Conservation (phyloP, 805 yeast genomes). For the Candida chauliodis region DNA sequence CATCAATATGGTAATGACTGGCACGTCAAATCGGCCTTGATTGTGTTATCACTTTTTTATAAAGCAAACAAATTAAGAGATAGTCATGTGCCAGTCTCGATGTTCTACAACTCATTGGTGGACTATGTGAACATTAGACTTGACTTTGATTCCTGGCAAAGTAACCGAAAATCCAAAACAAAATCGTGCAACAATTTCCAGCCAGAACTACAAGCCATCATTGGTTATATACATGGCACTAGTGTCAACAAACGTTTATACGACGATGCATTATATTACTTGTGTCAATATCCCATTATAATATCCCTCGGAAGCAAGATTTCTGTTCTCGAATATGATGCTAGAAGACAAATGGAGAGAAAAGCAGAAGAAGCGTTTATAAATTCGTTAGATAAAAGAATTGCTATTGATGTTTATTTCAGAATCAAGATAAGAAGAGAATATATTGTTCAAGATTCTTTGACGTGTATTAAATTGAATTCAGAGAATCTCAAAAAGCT, state of each 20-base stretch:
- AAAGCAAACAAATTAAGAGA: conserved; percentile 45
- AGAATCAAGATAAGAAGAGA: conserved; percentile 66
- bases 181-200: conserved; percentile 2
- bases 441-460: conserved; percentile 69
- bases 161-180: conserved; percentile 22
- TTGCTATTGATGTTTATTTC: conserved; percentile 64
- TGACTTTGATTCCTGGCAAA: conserved; percentile 86
- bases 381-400: conserved; percentile 60
- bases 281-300: conserved; percentile 83
- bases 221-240: conserved; percentile 48
- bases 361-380: conserved; percentile 89
- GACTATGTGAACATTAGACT: conserved; percentile 73
- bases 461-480: conserved; percentile 55
- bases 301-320: conserved; percentile 81
- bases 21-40: conserved; percentile 70
- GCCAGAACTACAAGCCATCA: conserved; percentile 38
- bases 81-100: conserved; percentile 28
- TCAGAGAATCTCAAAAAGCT: conserved; percentile 66
- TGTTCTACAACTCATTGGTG: conserved; percentile 74
- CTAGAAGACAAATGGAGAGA: conserved; percentile 74
- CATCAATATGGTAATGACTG: conserved; percentile 75
- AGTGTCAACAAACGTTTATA: conserved; percentile 17
- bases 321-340: conserved; percentile 76
- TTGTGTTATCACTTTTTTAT: conserved; percentile 52
- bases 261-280: conserved; percentile 42